phyloP scores from a whole-genome alignment of 257 asterid genomes.

The Solanum commersonii region DNA sequence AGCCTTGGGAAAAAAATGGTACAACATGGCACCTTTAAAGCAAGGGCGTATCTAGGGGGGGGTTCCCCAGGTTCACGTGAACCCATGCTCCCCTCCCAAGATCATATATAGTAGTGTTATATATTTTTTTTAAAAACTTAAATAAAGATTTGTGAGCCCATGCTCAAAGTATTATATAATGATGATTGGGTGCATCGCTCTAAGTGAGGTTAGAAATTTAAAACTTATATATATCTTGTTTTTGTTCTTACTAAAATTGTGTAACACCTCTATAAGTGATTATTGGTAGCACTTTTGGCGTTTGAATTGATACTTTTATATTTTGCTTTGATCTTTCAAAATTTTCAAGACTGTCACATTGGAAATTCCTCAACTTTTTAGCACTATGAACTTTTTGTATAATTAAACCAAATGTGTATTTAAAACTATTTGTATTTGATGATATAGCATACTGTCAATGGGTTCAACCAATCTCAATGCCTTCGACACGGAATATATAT shows the following conservation, averaged over 20 bases:
- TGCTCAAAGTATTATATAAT: background rate
- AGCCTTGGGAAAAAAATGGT: background rate
- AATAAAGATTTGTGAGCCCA: background rate
- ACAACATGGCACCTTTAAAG: background rate
- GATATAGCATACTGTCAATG: background rate
- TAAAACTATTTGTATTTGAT: background rate
- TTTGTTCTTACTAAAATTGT: background rate
- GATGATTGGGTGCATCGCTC: background rate
- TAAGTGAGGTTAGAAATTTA: background rate
- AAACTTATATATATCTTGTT: background rate
- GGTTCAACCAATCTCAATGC: background rate
- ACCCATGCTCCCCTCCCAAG: background rate
- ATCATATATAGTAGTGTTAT: background rate
- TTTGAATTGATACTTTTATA: background rate
- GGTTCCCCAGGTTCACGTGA: background rate
- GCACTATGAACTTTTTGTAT: background rate
- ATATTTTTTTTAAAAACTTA: rapidly evolving
- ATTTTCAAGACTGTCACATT: background rate
- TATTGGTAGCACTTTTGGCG: background rate
- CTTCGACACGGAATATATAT: background rate
- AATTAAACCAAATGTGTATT: background rate
- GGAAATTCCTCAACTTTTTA: background rate
- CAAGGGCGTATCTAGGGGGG: background rate
- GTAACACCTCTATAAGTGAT: background rate
- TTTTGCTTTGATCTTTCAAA: background rate